Evolutionary conservation across 192 early-diverging fungal species (phyloP), one percentile per base, ranked within the genome.

Genomic region (Diversispora epigaea): DNA sequence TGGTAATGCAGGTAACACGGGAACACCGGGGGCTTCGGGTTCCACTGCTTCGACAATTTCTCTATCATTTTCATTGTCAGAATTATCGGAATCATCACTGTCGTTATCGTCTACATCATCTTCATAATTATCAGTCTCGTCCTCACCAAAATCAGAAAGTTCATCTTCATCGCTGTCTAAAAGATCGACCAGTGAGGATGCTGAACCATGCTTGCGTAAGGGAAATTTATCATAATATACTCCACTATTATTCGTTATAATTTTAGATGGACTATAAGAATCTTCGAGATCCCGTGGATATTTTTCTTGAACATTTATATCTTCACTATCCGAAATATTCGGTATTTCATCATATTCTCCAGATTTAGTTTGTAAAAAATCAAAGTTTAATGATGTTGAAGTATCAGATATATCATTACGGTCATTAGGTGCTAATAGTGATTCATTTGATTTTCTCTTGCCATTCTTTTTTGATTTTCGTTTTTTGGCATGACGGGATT

Each of bases 101-200:
- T 64, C 47, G 1, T 74, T 60, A 4, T 74, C 58, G 39, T 58
- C 70, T 44, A 60, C 54, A 40, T 39, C 54, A 56, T 56, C 56
- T 21, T 60, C 44, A 44, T 60, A 54, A 10, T 72, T 56, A 15
- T 46, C 54, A 71, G n/a, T 41, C 10, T 68, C 19, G 6, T 15
- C 11, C 5, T 69, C 68, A 69, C 61, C 71, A 25, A 68, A 49
- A 68, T 68, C 45, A 7, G 70, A 76, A 71, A 77, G 72, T 21
- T 55, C 64, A 7, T 77, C 25, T 3, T 76, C 78, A 60, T 77
- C 72, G 14, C 46, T 40, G 4, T 71, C 32, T 49, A 81, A 81
- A 11, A 77, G 49, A 40, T 78, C 77, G 25, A 58, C 32, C 9
- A 43, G 32, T 41, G 6, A 39, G 39, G 7, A 40, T 63, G 15